Evolutionary conservation across 2,329 filamentous ascomycete genomes (phyloP), one percentile per base, ranked within the genome.

Genomic region (Annulohypoxylon truncatum): DNA sequence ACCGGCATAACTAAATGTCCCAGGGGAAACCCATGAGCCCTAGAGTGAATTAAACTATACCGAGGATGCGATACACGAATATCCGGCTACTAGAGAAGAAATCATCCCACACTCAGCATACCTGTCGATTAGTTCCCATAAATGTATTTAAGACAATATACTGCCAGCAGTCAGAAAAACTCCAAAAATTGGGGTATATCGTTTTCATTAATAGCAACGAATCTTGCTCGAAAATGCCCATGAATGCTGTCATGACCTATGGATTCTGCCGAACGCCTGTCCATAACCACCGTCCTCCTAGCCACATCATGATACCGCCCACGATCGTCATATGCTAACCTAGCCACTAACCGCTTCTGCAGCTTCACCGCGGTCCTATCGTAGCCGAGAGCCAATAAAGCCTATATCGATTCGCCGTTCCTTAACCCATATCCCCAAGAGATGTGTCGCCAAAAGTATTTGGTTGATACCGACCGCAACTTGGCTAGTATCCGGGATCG

Each of bases 401-500:
- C 51, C 46, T n/a, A 22, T 35, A 15, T 22, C 22, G 26, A 59
- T 24, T 53, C 40, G 18, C 40, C 40, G 10, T 50, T 18, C 46
- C 13, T 33, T 38, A 44, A 46, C n/a, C 44, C 15, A 52, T 51
- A 31, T 52, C n/a, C 62, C 18, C 20, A 26, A 22, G 15, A 35
- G 31, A 46, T 13, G 47, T 51, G n/a, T 35, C 59, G 18, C 10
- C 12, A 40, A n/a, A 33, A 15, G 15, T 8, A 8, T 40, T 40
- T 10, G 35, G 15, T 15, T 15, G 18, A 33, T 31, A 10, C 24
- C 2, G 10, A 4, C 12, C 35, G 3, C n/a, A 10, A 26, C 13
- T 28, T 50, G 29, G 26, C 47, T 75, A 76, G 58, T 76, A 77
- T 15, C 74, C 71, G 4, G 70, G 20, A 44, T 76, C 74, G 28